These are phyloP conservation scores for Powellomyces hirtus DNA, from an alignment of 192 early-diverging fungal genomes.

Conservation along the genomic window DNA sequence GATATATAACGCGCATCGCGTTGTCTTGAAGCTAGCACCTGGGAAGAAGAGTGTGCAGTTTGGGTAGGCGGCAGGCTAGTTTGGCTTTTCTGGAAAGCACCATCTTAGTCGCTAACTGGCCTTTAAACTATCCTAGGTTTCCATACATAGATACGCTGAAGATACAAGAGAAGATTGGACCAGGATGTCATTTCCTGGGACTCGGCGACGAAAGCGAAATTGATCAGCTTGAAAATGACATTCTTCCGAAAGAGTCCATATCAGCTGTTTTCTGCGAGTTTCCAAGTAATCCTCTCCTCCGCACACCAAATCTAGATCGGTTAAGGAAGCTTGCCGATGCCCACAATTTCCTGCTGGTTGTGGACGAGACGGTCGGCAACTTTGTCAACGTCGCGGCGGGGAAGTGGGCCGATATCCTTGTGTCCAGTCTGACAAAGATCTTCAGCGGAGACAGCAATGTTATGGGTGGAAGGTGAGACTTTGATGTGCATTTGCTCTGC, in stretches of 20 bases:
- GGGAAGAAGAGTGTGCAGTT: constrained; percentile 80
- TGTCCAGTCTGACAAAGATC: constrained; percentile 90
- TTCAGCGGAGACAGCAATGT: constrained; percentile 96
- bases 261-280: constrained; percentile 89
- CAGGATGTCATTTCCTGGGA: constrained; percentile 86
- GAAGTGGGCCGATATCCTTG: constrained; percentile 79
- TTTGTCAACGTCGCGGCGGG: constrained; percentile 84
- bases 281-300: constrained; percentile 90
- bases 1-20: constrained; percentile 82
- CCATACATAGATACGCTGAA: constrained; percentile 97
- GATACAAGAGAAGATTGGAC: constrained; percentile 91
- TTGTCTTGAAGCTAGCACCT: constrained; percentile 42
- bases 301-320: constrained; percentile 73
- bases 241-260: constrained; percentile 57
- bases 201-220: constrained; percentile 74
- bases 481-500: no score
- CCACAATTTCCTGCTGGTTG: constrained; percentile 74
- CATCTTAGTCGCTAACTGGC: neutral
- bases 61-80: constrained; percentile 69
- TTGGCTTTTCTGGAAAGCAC: neutral
- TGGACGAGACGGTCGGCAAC: constrained; percentile 96
- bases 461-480: constrained; percentile 90
- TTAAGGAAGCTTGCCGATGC: constrained; percentile 73
- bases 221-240: constrained; percentile 56
- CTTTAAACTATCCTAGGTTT: constrained; percentile 63